Evolutionary conservation across 495 filamentous ascomycete species (phyloP), one percentile per base, ranked within the genome.

Genomic region (Aspergillus avenaceus): DNA sequence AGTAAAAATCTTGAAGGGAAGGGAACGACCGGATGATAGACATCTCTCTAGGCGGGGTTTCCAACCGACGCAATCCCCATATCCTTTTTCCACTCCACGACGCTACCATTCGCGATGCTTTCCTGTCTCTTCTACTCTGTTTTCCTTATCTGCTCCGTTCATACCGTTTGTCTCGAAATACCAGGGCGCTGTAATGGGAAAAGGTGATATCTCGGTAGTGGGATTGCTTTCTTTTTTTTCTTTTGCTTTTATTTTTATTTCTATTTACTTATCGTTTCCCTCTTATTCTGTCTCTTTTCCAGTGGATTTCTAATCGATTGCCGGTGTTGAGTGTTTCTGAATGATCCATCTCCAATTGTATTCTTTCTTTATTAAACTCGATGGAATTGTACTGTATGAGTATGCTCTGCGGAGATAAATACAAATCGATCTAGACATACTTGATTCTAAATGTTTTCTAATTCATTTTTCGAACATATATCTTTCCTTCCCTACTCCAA

Each of bases 121-220:
- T 43, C 47, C 45, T n/a, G n/a, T 49, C 47, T 56, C 43, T 57
- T 49, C 22, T 63, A 54, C 50, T 53, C 52, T 58, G 52, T 45
- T 56, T 45, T 49, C 47, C 44, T 61, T 58, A 41, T 56, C 50
- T 49, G 49, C 56, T 52, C 52, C 31, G 13, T 56, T 54, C 28
- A 24, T 52, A 47, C 45, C 41, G 45, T 58, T 55, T 56, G 45
- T 53, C 56, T 68, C 57, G 47, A 65, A 45, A 66, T 68, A 51
- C 58, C 61, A 64, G 64, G 70, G 70, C 70, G 70, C 70, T 71
- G 62, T 71, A 71, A 73, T 69, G 66, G 70, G 66, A 66, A 68
- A 71, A 54, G 64, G 61, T 58, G 55, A 65, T 65, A 62, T 67
- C 60, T 63, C 62, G 62, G 61, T 66, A 73, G 62, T 68, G 61